Conservation (phyloP, 2,329 filamentous ascomycete species). For the Colletotrichum cuscutae region DNA sequence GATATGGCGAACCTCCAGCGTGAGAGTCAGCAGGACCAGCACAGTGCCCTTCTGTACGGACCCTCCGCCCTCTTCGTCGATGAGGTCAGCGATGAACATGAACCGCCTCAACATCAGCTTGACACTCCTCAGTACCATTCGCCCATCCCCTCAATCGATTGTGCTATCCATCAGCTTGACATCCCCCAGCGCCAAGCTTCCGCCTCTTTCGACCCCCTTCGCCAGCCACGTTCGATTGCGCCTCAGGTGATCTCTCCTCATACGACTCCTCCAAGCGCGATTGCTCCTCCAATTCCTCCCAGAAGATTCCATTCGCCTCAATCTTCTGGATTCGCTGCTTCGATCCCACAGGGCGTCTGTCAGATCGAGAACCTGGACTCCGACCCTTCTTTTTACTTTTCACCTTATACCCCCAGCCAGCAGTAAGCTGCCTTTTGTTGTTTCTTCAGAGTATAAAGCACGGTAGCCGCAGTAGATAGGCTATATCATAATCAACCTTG, state of each 20-base stretch:
- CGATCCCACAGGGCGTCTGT: neutral
- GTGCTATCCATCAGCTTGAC: no score
- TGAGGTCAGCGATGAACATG: neutral
- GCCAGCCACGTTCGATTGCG: neutral
- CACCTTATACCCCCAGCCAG: conserved; percentile 33
- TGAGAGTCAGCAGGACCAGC: neutral
- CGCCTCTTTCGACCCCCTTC: no score
- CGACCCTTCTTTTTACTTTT: conserved; percentile 6
- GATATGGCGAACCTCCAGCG: neutral
- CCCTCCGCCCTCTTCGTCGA: neutral
- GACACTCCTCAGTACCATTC: no score
- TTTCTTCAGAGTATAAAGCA: conserved; percentile 18
- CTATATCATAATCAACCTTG: conserved; percentile 21
- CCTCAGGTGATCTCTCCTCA: neutral
- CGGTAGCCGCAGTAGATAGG: conserved; percentile 1
- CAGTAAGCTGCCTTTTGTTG: conserved; percentile 27
- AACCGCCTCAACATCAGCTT: no score
- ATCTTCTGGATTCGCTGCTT: neutral
- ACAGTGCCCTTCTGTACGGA: neutral
- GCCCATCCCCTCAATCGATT: no score
- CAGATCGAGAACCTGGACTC: neutral
- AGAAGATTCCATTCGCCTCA: neutral
- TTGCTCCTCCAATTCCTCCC: neutral
- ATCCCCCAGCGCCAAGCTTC: no score
- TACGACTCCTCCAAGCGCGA: no score